A percentile compares a stretch with the other conserved stretches of the same genome.
These are phyloP conservation scores for Panaeolus cyanescens DNA, from an alignment of 768 basidiomycete genomes.

Conservation along the genomic window DNA sequence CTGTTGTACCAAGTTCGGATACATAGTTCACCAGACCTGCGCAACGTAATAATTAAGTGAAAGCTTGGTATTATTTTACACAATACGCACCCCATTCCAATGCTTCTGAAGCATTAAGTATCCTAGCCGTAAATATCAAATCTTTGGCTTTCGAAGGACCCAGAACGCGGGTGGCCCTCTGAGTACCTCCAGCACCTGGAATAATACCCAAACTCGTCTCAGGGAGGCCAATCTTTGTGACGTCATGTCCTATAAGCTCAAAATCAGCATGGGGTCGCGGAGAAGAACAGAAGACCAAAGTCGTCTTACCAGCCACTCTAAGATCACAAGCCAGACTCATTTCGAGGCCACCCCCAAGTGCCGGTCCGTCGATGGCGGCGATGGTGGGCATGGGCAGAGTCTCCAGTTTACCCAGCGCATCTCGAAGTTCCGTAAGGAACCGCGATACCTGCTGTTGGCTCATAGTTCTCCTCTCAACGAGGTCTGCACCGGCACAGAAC, in stretches of 20 bases:
- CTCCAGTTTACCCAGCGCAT: conserved; percentile 75
- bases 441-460: conserved; percentile 66
- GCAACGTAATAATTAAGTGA: conserved; percentile 15
- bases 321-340: conserved; percentile 88
- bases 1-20: conserved; percentile 58
- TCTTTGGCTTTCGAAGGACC: conserved; percentile 84
- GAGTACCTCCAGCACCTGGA: conserved; percentile 90
- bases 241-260: conserved; percentile 49
- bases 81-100: conserved; percentile 62
- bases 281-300: background rate
- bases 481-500: conserved; percentile 93
- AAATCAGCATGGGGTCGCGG: background rate
- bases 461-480: conserved; percentile 86
- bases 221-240: conserved; percentile 87
- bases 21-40: conserved; percentile 85
- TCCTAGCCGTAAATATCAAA: conserved; percentile 80
- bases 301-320: conserved; percentile 74
- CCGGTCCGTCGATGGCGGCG: conserved; percentile 91
- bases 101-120: conserved; percentile 68
- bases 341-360: conserved; percentile 92
- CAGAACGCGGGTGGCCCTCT: conserved; percentile 75
- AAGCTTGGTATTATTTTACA: background rate
- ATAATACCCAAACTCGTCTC: conserved; percentile 82
- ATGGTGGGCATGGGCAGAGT: conserved; percentile 86
- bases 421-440: conserved; percentile 78